Evolutionary conservation across 176 grass and related monocot species (phyloP).

Genomic region (Pharus latifolius): DNA sequence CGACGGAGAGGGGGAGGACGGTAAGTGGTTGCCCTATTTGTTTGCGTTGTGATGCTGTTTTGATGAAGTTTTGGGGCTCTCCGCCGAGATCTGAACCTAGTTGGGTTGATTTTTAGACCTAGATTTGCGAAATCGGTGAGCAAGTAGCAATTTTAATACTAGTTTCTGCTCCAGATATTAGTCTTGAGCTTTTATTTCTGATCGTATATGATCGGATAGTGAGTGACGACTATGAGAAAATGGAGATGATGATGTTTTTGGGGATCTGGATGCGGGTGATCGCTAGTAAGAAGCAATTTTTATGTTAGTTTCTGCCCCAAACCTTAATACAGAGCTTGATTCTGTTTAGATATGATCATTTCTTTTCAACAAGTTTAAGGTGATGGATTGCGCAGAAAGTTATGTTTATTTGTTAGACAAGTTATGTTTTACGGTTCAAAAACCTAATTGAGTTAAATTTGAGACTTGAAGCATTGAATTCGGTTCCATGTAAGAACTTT

Average conservation of each 20-base stretch:
- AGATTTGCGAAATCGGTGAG: neutral
- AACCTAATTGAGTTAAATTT: neutral
- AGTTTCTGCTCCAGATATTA: neutral
- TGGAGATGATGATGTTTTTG: neutral
- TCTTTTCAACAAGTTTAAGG: no score
- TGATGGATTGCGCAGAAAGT: neutral
- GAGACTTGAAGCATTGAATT: neutral
- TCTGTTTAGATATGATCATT: neutral
- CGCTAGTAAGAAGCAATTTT: neutral
- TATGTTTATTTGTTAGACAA: neutral
- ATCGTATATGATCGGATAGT: neutral
- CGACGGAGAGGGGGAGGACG: constrained; percentile 86
- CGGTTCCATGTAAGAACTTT: neutral
- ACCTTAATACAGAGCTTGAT: neutral
- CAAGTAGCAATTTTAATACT: neutral
- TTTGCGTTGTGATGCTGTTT: neutral
- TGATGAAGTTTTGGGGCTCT: neutral
- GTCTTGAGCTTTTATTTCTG: neutral
- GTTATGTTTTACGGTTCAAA: neutral
- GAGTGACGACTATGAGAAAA: neutral
- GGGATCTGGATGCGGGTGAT: neutral
- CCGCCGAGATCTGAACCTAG: constrained; percentile 12
- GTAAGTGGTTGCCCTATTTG: constrained; percentile 22
- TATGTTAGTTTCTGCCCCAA: neutral
- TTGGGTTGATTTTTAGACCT: neutral